Conservation (phyloP, 768 basidiomycete species). For the Pulveroboletus ravenelii region DNA sequence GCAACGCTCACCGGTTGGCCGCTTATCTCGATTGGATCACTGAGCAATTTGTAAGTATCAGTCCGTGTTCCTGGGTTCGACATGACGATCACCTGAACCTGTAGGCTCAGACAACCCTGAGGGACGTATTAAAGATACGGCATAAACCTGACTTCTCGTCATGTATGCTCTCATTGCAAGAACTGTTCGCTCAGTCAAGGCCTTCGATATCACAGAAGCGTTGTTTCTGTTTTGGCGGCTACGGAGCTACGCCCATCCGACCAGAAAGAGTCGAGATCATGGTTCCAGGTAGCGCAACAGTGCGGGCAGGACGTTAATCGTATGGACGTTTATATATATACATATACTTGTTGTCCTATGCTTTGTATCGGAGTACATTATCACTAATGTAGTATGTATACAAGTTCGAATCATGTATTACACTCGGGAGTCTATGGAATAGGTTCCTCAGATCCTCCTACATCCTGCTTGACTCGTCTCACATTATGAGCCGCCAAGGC, state of each 20-base stretch:
- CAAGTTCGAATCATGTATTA: conserved; percentile 5
- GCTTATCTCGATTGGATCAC: conserved; percentile 29
- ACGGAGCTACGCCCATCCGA: not conserved
- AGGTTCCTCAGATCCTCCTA: not conserved
- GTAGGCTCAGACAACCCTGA: conserved; percentile 18
- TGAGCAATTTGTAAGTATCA: conserved; percentile 20
- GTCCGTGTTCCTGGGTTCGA: not conserved
- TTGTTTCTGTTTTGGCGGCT: conserved; percentile 6
- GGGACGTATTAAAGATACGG: conserved; percentile 6
- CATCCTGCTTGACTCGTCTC: not conserved
- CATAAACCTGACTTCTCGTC: conserved; percentile 12
- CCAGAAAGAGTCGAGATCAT: conserved; percentile 13
- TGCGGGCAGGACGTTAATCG: conserved; percentile 13
- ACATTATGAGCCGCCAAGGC: not conserved
- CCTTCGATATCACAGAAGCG: conserved; percentile 2
- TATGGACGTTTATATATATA: conserved; percentile 3
- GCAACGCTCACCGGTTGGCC: conserved; percentile 16
- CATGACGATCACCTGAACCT: not conserved
- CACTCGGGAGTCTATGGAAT: not conserved
- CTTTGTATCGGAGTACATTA: conserved; percentile 10
- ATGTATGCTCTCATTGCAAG: conserved; percentile 15
- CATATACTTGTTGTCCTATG: conserved; percentile 6
- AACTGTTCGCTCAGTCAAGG: conserved; percentile 19
- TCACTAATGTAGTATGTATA: conserved; percentile 10
- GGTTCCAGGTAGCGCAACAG: conserved; percentile 22